Evolutionary conservation across 75 land plant species (phyloP).

Genomic region (Chamaecyparis obtusa): DNA sequence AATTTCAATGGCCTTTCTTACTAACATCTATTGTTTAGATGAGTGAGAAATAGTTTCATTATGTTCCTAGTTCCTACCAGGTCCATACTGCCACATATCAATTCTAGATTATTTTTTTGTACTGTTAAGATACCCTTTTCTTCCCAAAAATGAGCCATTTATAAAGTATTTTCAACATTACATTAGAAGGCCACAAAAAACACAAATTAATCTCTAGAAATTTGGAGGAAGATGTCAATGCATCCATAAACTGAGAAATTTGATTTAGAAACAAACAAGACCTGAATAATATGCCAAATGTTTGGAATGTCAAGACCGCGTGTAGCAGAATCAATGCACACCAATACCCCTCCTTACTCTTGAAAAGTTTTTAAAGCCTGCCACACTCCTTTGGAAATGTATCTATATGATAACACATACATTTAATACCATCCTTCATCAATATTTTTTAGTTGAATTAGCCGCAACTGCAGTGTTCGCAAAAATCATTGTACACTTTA

Average conservation of each 20-base stretch:
- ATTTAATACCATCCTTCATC: slow-evolving; percentile 48
- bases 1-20: not conserved
- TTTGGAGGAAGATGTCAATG: not conserved
- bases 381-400: slow-evolving; percentile 59
- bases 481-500: slow-evolving; percentile 72
- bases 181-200: not conserved
- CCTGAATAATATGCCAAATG: slow-evolving; percentile 92
- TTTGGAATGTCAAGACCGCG: slow-evolving; percentile 90
- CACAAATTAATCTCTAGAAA: not conserved
- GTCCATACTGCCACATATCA: not conserved
- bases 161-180: not conserved
- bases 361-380: slow-evolving; percentile 45
- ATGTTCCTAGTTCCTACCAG: not conserved
- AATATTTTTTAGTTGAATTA: slow-evolving; percentile 68
- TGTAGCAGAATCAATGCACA: slow-evolving; percentile 95
- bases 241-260: not conserved
- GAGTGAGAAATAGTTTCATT: not conserved
- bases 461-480: slow-evolving; percentile 86
- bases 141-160: not conserved
- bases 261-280: slow-evolving; percentile 11
- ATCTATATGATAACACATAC: slow-evolving; percentile 74
- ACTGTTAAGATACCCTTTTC: not conserved
- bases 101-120: not conserved
- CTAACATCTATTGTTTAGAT: not conserved
- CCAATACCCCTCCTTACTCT: slow-evolving; percentile 75